A percentile compares a stretch with the other conserved stretches of the same genome.
These are phyloP conservation scores for Gastrodia elata DNA, from an alignment of 106 monocot genomes.

Conservation along the genomic window DNA sequence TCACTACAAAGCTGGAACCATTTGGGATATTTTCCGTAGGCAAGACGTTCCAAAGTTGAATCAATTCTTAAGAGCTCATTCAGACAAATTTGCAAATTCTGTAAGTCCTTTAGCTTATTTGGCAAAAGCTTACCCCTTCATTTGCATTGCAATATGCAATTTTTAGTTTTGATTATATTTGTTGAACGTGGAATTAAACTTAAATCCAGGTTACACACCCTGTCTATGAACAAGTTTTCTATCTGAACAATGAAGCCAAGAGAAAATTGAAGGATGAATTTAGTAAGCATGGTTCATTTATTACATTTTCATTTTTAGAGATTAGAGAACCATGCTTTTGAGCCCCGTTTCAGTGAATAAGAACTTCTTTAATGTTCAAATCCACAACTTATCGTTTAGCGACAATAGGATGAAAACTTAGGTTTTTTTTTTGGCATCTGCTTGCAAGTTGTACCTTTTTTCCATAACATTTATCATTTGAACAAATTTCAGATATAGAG, in stretches of 20 bases:
- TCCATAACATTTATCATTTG: not conserved
- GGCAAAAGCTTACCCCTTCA: constrained; percentile 12
- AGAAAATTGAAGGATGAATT: constrained; percentile 66
- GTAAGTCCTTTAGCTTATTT: constrained; percentile 15
- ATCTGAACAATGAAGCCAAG: constrained; percentile 55
- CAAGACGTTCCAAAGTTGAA: constrained; percentile 86
- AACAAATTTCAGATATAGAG: constrained; percentile 38
- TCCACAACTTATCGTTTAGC: not conserved
- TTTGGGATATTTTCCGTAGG: constrained; percentile 89
- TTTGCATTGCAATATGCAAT: not conserved
- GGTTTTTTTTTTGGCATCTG: not conserved
- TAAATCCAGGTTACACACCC: constrained; percentile 36
- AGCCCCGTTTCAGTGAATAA: not conserved
- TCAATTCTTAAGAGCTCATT: constrained; percentile 59
- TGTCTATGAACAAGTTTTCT: constrained; percentile 55
- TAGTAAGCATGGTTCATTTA: constrained; percentile 27
- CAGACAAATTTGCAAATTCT: constrained; percentile 29
- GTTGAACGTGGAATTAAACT: not conserved
- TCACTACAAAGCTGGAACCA: constrained; percentile 37
- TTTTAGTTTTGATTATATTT: not conserved
- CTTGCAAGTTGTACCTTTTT: not conserved
- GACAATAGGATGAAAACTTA: not conserved
- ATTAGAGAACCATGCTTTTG: not conserved
- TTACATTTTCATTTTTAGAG: not conserved
- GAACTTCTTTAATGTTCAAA: not conserved